Conservation (phyloP, 768 basidiomycete genomes). For the Tubosaeta brunneosetosa region DNA sequence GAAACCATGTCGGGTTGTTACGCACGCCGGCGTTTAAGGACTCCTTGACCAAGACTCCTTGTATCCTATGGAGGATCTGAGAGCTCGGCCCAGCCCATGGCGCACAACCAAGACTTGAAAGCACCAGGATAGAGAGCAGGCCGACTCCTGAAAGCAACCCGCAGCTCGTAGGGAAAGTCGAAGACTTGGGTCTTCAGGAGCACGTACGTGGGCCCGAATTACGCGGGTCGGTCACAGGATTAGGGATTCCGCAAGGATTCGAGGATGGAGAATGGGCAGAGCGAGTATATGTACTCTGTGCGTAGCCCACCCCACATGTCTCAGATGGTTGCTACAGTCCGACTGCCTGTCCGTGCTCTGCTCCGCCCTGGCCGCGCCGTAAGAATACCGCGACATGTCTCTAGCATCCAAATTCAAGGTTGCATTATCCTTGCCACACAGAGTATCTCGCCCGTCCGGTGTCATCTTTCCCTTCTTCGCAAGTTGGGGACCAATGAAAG, state of each 20-base stretch:
- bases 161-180: slow-evolving; percentile 34
- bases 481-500: slow-evolving; percentile 24
- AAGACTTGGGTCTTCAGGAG: slow-evolving; percentile 38
- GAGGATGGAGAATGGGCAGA: slow-evolving; percentile 30
- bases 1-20: slow-evolving; percentile 54
- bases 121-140: slow-evolving; percentile 45
- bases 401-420: slow-evolving; percentile 30
- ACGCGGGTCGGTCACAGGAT: slow-evolving; percentile 21
- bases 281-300: slow-evolving; percentile 29
- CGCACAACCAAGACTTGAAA: slow-evolving; percentile 46
- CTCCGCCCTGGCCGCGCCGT: slow-evolving; percentile 33
- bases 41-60: slow-evolving; percentile 31
- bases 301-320: slow-evolving; percentile 28
- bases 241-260: slow-evolving; percentile 5
- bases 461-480: slow-evolving; percentile 41
- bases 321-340: slow-evolving; percentile 4
- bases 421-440: slow-evolving; percentile 8
- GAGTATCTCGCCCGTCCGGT: slow-evolving; percentile 46
- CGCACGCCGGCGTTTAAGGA: slow-evolving; percentile 49
- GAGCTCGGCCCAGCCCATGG: slow-evolving; percentile 43
- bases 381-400: slow-evolving; percentile 47
- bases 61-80: slow-evolving; percentile 16
- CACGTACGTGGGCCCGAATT: slow-evolving; percentile 38
- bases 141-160: slow-evolving; percentile 12
- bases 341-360: slow-evolving; percentile 34